Base-by-base conservation (phyloP, 495 filamentous ascomycete genomes). In the Aspergillus conjunctus region DNA sequence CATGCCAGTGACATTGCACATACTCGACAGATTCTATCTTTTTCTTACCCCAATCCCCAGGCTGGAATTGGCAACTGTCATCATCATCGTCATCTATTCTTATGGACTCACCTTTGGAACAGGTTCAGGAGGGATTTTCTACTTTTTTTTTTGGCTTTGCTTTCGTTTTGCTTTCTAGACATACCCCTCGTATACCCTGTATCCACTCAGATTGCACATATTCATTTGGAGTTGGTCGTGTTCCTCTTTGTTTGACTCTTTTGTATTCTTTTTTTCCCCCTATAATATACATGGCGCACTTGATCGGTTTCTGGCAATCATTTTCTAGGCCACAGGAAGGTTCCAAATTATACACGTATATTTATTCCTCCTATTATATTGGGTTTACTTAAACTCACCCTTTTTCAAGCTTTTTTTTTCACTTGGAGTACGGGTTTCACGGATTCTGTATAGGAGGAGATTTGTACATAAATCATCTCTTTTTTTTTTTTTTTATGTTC, bases 1-100 rank as follows among this genome's bases (percentile, higher is more conserved):
- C 37, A 54, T 33, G 18, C 58, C 34, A 30, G 21, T 51, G 44
- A 48, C 44, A 26, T 58, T 51, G 31, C 56, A 41, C 51, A 55
- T 44, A 37, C 21, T 60, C 4, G 51, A 54, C 12, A 7, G 26
- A 41, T 14, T 46, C 48, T 39, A 18, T 56, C 30, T 30, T 58
- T 41, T 30, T 18, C 32, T 43, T 7, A 9, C 39, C 21, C 39
- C 34, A 15, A 39, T 30, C 15, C n/a, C 39, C 10, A 32, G 41
- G 31, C 58, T 60, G 51, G 58, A 60, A 26, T 26, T 26, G 26
- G 26, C 26, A 26, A 26, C 26, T 26, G 26, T 26, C 26, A 26
- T 26, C 26, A 26, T 5, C 26, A 26, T 26, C 26, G 5, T 26
- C 26, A 14, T 21, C 44, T 21, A 22, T 48, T 48, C 44, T 48